Conservation (phyloP, 2,329 filamentous ascomycete genomes). For the Verticillium nonalfalfae region DNA sequence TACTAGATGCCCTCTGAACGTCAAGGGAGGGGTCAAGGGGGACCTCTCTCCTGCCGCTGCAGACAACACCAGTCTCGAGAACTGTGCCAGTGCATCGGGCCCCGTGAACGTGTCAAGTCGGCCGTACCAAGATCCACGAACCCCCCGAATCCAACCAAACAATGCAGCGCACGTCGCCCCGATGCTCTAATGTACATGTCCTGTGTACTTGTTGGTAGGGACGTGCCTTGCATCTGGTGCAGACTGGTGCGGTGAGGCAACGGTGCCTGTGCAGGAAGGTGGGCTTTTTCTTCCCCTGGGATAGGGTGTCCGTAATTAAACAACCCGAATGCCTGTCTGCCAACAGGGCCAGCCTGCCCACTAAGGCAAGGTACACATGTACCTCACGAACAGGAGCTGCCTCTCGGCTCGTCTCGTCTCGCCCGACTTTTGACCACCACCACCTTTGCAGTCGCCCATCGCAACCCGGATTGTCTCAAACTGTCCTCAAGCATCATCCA, state of each 20-base stretch:
- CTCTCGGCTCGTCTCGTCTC: background rate
- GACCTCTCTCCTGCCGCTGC: background rate
- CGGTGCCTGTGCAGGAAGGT: background rate
- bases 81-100: background rate
- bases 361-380: background rate
- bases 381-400: background rate
- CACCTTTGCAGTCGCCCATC: background rate
- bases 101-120: background rate
- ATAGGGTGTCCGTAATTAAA: background rate
- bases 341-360: background rate
- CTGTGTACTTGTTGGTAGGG: too few relatives aligned
- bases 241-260: background rate
- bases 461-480: background rate
- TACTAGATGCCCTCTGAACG: background rate
- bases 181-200: too few relatives aligned
- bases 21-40: background rate
- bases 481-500: background rate
- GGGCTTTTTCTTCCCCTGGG: background rate
- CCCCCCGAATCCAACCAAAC: background rate
- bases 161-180: background rate
- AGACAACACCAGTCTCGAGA: background rate
- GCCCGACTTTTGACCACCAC: background rate
- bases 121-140: background rate
- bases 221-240: background rate
- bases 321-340: background rate